Base-by-base conservation (phyloP, 129 eudicot species). In the Chrysanthemum seticuspe region DNA sequence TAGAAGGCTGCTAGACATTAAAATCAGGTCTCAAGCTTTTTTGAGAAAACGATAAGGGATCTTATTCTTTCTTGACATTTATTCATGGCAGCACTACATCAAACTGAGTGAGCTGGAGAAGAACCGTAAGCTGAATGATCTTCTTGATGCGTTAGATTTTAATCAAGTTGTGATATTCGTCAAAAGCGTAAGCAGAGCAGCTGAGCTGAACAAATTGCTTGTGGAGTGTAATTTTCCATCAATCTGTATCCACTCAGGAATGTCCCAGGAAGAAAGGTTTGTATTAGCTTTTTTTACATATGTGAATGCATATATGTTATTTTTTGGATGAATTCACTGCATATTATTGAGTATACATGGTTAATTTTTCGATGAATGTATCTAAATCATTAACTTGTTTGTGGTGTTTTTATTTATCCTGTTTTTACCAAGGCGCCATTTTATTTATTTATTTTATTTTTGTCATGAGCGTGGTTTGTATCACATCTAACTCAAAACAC, bases 181-280 rank as follows among this genome's bases (percentile, higher is more conserved):
- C 80, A 93, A 93, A 80, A 93, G 98, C 77, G 98, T 93, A 29
- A 89, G 81, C 83, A 86, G 98, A 78, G 98, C 98, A 52, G 98
- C 98, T 21, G 96, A 93, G 91, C 86, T 93, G 80, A 89, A 93
- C 83, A 93, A 93, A 71, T 81, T 93, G 74, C 96, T 93, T n/a
- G 96, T 89, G 73, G 98, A 93, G 77, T 93, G 98, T 66, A 92
- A 92, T 80, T 92, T 92, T 64, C 98, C 98, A 52, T 92, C 98
- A 2, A 92, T 92, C 64, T 92, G 98, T 76, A 92, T 92, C 73
- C 98, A 92, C 80, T 92, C 98, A 73, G 98, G 98, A 80, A 92
- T 92, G 98, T 82, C 98, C 29, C 98, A 92, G 81, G 98, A 92
- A 81, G 98, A 92, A 81, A 92, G 98, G 98, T 92, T 34, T 62